These are phyloP conservation scores for Clavariopsis aquatica DNA, from an alignment of 495 filamentous ascomycete species.

Conservation along the genomic window DNA sequence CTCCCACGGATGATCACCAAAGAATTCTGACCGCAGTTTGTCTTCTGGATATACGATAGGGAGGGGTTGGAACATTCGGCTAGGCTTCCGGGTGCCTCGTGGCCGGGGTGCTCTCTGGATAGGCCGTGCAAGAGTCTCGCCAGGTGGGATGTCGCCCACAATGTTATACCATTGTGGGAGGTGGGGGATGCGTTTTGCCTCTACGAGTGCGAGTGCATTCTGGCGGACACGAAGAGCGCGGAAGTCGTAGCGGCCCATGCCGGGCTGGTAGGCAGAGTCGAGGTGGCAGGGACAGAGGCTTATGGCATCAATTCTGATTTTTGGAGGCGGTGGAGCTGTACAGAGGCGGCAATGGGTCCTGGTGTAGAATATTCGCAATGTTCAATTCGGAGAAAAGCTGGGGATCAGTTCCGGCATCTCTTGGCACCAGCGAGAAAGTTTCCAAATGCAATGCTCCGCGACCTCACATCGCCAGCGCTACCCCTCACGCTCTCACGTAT, in stretches of 20 bases:
- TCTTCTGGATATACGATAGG: constrained; percentile 84
- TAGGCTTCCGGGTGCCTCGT: constrained; percentile 53
- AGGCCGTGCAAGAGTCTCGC: constrained; percentile 72
- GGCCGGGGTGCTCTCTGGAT: constrained; percentile 37
- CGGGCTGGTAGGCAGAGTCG: constrained; percentile 14
- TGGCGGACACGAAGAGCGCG: constrained; percentile 72
- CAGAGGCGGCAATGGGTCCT: background rate
- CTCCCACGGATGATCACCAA: constrained; percentile 95
- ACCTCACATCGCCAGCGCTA: background rate
- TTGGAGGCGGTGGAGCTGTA: background rate
- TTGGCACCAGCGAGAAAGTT: constrained; percentile 11
- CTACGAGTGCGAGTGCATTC: constrained; percentile 60
- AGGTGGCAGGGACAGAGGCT: background rate
- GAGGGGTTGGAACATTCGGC: constrained; percentile 77
- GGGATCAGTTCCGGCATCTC: background rate
- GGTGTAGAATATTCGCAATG: background rate
- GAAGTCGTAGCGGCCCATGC: constrained; percentile 72
- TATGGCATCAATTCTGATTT: constrained; percentile 1
- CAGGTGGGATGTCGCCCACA: constrained; percentile 72
- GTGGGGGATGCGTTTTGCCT: constrained; percentile 50
- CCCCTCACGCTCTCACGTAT: constrained; percentile 4
- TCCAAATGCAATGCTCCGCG: background rate
- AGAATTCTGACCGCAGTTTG: constrained; percentile 75
- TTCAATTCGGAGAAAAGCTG: background rate
- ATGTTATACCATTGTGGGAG: constrained; percentile 78